Evolutionary conservation across 2,329 filamentous ascomycete species (phyloP), one percentile per base, ranked within the genome.

Genomic region (Zasmidium citrigriseum): DNA sequence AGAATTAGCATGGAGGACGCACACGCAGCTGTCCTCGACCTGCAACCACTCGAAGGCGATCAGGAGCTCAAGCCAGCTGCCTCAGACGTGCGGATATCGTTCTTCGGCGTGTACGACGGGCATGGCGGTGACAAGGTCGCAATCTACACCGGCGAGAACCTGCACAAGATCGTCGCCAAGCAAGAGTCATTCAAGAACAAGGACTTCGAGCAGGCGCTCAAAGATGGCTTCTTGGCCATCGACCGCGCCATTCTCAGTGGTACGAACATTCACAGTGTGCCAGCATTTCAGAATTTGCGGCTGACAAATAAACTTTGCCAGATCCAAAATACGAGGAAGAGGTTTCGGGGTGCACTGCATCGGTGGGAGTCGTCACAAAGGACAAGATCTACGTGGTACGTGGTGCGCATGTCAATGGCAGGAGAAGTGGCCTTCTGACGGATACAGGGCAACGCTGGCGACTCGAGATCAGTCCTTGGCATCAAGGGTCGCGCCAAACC

Each of bases 1-100:
- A 90, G 95, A 80, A 98, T 99, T 80, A 96, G 91, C 82, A 99
- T 99, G 95, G 95, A 99, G 77, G 95, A 99, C 76, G 88, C 95
- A 64, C 95, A 99, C 80, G 91, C 90, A 62, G 85, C 90, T 56
- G 81, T 98, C 53, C 89, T 99, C 74, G 91, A 98, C 77, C 86
- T 98, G 67, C 86, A 95, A 71, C 81, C 86, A 61, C 80, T 82
- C 61, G 78, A 79, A 68, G 77, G 77, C 59, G 78, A 81, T 62
- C 80, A 83, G 48, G 76, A 79, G 64, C 77, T 80, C 68, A 70
- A 67, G 64, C 68, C 88, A 68, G 86, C 86, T 55, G 82, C 85
- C 52, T 83, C 88, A 68, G 81, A 87, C 69, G 86, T 88, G 69
- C 87, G 89, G 73, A 82, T 98, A 72, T 92, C 92, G 67, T 98